Conservation (phyloP, 805 yeast species). For the Candida endomychidarum region DNA sequence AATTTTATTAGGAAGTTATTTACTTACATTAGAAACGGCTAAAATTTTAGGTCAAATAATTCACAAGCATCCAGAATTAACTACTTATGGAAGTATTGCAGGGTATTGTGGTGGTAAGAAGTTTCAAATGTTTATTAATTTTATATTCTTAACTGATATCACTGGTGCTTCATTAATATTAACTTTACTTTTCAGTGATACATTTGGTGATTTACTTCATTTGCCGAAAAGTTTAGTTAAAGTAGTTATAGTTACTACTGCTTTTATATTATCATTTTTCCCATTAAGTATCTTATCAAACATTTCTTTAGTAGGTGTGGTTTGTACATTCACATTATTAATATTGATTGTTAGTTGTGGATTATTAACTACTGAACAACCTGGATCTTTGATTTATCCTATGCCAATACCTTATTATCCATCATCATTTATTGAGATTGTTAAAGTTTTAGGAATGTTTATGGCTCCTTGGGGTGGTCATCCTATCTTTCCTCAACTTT, state of each 20-base stretch:
- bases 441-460: conserved; percentile 61
- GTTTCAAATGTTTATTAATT: conserved; percentile 44
- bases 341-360: conserved; percentile 50
- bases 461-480: conserved; percentile 88
- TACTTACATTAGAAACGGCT: conserved; percentile 55
- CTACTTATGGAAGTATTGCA: conserved; percentile 63
- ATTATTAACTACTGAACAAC: conserved; percentile 32
- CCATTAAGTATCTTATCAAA: conserved; percentile 56
- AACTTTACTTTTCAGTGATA: conserved; percentile 60
- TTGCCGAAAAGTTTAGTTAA: conserved; percentile 25
- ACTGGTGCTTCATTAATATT: conserved; percentile 61
- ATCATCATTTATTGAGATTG: conserved; percentile 27
- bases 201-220: conserved; percentile 51
- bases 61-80: conserved; percentile 34
- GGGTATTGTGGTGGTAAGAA: conserved; percentile 46
- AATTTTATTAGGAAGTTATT: conserved; percentile 44
- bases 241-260: conserved; percentile 32
- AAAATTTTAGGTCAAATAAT: conserved; percentile 52
- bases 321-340: conserved; percentile 53
- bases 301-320: conserved; percentile 56
- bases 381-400: conserved; percentile 55
- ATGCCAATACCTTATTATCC: conserved; percentile 44
- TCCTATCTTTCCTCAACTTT: conserved; percentile 73
- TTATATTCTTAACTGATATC: conserved; percentile 55
- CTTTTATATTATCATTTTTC: conserved; percentile 51